Evolutionary conservation across 441 rosid species (phyloP).

Genomic region (Erodium moschatum): DNA sequence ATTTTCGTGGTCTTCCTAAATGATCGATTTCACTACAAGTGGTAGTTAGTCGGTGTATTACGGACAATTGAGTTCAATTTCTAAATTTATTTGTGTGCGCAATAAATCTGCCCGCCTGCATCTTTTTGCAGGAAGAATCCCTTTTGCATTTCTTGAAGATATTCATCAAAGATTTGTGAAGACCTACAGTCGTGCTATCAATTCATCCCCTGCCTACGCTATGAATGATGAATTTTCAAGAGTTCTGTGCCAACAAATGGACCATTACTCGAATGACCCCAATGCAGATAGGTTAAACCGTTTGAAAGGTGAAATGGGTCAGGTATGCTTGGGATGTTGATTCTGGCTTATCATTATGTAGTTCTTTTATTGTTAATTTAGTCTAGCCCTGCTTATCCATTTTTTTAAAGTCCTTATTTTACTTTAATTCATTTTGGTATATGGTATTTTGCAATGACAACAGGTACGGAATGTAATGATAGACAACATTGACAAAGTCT

Average conservation of each 20-base stretch:
- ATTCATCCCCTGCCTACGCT: constrained; percentile 71
- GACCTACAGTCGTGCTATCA: constrained; percentile 68
- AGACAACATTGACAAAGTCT: constrained; percentile 85
- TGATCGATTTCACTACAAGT: neutral
- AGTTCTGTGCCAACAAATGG: constrained; percentile 83
- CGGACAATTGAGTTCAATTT: neutral
- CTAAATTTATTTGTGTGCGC: neutral
- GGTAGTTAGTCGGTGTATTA: neutral
- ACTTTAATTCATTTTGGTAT: constrained; percentile 1
- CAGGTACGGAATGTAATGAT: constrained; percentile 89
- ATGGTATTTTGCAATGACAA: neutral
- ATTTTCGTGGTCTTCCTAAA: neutral
- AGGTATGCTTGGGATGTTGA: constrained; percentile 37
- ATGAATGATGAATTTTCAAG: constrained; percentile 95
- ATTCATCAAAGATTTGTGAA: constrained; percentile 85
- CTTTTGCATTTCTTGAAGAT: constrained; percentile 86
- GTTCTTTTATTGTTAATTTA: neutral
- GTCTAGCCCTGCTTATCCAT: neutral
- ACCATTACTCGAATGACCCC: constrained; percentile 65
- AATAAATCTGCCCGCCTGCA: neutral
- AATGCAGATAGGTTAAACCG: constrained; percentile 80
- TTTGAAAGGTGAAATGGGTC: constrained; percentile 84
- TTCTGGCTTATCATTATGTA: neutral
- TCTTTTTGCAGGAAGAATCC: constrained; percentile 53
- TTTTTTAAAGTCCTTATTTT: neutral